Evolutionary conservation across 768 basidiomycete genomes (phyloP).

Genomic region (Lentinula raphanica): DNA sequence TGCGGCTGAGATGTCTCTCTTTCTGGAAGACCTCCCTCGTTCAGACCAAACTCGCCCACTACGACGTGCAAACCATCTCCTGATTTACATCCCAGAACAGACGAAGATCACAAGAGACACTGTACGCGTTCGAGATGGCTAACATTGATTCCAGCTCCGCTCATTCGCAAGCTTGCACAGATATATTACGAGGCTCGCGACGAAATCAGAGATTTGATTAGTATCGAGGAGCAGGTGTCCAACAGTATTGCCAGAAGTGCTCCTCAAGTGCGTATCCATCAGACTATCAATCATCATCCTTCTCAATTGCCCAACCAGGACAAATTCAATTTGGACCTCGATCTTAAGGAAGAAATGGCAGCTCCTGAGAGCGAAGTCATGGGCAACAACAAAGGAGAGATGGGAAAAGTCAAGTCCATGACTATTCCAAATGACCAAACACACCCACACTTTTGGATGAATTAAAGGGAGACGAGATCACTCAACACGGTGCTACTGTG

Average conservation of each 20-base stretch:
- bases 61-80: neutral
- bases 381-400: neutral
- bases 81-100: conserved; percentile 32
- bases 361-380: neutral
- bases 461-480: neutral
- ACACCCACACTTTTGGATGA: neutral
- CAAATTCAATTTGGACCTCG: neutral
- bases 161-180: conserved; percentile 68
- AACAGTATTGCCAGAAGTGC: neutral
- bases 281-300: neutral
- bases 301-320: neutral
- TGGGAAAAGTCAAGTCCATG: neutral
- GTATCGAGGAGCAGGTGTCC: conserved; percentile 72
- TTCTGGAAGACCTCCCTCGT: too few relatives aligned
- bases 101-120: conserved; percentile 46
- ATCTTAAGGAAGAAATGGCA: neutral
- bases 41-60: too few relatives aligned
- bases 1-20: too few relatives aligned
- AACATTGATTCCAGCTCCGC: conserved; percentile 41
- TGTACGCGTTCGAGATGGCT: conserved; percentile 30
- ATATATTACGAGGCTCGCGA: conserved; percentile 65
- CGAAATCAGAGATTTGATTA: conserved; percentile 69
- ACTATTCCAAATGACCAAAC: neutral
- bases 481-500: neutral
- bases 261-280: neutral